Conservation (phyloP, 2,329 filamentous ascomycete genomes). For the Botrytis hyacinthi region DNA sequence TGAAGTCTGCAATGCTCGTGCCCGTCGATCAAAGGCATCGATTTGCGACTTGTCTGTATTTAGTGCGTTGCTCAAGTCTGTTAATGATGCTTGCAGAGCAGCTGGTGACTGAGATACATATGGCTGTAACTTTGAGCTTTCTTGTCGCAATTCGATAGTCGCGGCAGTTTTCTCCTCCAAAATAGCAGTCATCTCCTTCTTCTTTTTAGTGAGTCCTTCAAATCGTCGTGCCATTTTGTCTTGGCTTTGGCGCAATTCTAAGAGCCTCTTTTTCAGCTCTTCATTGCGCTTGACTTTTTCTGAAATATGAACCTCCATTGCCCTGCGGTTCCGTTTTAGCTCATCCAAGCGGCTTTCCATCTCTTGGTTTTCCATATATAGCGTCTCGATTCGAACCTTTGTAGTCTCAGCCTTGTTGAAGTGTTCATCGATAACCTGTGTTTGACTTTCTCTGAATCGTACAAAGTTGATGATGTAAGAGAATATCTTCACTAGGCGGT, state of each 20-base stretch:
- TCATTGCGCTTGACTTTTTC: slow-evolving; percentile 86
- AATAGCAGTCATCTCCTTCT: slow-evolving; percentile 68
- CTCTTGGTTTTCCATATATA: slow-evolving; percentile 83
- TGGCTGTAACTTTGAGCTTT: slow-evolving; percentile 83
- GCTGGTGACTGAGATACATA: slow-evolving; percentile 89
- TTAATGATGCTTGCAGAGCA: slow-evolving; percentile 75
- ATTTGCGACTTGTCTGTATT: slow-evolving; percentile 78
- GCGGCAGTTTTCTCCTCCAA: slow-evolving; percentile 71
- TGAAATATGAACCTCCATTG: slow-evolving; percentile 76
- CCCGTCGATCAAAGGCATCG: slow-evolving; percentile 79
- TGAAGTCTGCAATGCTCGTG: slow-evolving; percentile 88
- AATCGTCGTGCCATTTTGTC: slow-evolving; percentile 79
- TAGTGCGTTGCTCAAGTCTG: slow-evolving; percentile 77
- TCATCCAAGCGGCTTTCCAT: slow-evolving; percentile 77
- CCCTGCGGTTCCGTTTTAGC: slow-evolving; percentile 74
- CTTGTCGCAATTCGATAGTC: slow-evolving; percentile 71
- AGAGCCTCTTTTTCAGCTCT: slow-evolving; percentile 76
- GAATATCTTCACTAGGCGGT: slow-evolving; percentile 89
- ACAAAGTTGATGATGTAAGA: slow-evolving; percentile 99
- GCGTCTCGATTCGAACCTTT: slow-evolving; percentile 80
- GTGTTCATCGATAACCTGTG: slow-evolving; percentile 83
- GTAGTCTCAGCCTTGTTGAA: slow-evolving; percentile 87
- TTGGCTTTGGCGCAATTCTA: slow-evolving; percentile 79
- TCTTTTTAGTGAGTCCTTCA: slow-evolving; percentile 79
- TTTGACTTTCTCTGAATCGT: slow-evolving; percentile 91